Percentiles rank a stretch among this genome's conserved stretches.
phyloP scores from a whole-genome alignment of 108 stramenopile genomes.

The Seminavis robusta region DNA sequence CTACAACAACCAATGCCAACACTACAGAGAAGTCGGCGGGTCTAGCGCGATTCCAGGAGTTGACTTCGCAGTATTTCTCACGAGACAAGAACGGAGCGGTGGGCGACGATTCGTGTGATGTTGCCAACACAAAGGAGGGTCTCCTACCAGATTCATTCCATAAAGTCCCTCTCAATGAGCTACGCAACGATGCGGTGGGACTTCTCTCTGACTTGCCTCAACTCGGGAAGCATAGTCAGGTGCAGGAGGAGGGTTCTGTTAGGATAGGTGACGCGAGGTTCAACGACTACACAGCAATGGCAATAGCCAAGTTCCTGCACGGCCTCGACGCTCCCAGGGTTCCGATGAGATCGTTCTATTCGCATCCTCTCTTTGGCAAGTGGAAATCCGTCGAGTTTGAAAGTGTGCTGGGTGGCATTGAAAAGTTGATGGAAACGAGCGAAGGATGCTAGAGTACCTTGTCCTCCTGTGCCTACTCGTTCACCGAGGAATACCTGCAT shows the following conservation, averaged over 20 bases:
- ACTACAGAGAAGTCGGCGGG: constrained; percentile 40
- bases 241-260: constrained; percentile 16
- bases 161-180: constrained; percentile 19
- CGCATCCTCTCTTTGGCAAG: constrained; percentile 70
- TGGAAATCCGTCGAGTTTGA: constrained; percentile 35
- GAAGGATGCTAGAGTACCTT: no score
- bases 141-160: constrained; percentile 10
- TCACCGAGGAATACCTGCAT: no score
- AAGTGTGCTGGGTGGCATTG: no score
- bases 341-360: constrained; percentile 39
- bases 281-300: constrained; percentile 63
- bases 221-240: not conserved
- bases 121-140: not conserved
- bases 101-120: not conserved
- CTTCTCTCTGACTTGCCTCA: constrained; percentile 35
- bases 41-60: constrained; percentile 56
- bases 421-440: no score
- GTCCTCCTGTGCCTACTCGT: no score
- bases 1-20: constrained; percentile 6
- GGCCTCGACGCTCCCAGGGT: constrained; percentile 62
- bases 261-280: constrained; percentile 22
- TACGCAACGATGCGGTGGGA: constrained; percentile 33
- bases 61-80: constrained; percentile 48
- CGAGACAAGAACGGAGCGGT: constrained; percentile 9
- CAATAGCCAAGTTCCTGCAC: constrained; percentile 75